Base-by-base conservation (phyloP, 2,329 filamentous ascomycete genomes). In the Macrophomina pseudophaseolina region DNA sequence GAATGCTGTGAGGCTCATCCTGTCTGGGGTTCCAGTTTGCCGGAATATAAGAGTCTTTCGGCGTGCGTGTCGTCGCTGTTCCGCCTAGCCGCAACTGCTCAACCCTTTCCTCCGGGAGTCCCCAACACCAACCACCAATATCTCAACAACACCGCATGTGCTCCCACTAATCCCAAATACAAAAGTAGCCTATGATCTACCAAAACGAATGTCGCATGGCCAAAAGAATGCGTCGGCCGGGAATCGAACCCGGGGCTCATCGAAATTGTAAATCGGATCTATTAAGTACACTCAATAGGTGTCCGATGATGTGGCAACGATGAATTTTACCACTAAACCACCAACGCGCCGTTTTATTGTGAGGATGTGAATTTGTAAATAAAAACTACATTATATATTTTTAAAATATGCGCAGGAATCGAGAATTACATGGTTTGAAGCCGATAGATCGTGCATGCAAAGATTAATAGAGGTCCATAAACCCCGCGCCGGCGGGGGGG, bases 251-350 rank as follows among this genome's bases (percentile, higher is more conserved):
- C 58, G 58, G 58, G 58, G 58, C 58, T 62, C 30, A 49, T 62
- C 58, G 58, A 62, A 9, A 5, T 16, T 60, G 3, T 8, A 8
- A 14, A 2, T 2, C 5, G 30, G 42, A 48, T 30, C 28, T 23
- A 2, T 16, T 16, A 8, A n/a, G 32, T 2, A 11, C 1, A 3
- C 23, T 5, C 40, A 60, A n/a, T 23, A 18, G 9, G 30, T 7
- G 4, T 49, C 16, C 32, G 33, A 32, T n/a, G 8, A 35, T 14
- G 3, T 62, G 58, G 58, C 58, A 62, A 62, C 58, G 58, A 62
- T 49, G 30, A 49, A 62, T 62, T 62, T 62, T 62, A 62, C 58
- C 58, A 62, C 58, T 62, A 62, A 62, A 62, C 58, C 58, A 62
- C 58, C 58, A 62, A 62, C 58, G 58, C 58, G 23, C 23, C 2